These are phyloP conservation scores for Ascocoryne sarcoides DNA, from an alignment of 2,329 filamentous ascomycete genomes.

Conservation along the genomic window DNA sequence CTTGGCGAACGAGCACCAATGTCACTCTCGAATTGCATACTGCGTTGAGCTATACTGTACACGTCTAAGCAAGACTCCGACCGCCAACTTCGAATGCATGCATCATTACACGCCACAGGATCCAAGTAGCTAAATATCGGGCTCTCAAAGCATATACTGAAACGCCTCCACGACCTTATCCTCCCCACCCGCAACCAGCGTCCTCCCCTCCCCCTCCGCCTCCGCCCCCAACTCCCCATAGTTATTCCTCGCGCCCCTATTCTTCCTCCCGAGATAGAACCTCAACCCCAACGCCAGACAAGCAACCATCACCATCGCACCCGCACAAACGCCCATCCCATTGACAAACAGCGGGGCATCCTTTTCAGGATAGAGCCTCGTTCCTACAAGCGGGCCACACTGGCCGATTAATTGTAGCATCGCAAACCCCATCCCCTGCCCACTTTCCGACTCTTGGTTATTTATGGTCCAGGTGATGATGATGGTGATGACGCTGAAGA, in stretches of 20 bases:
- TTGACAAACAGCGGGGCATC: constrained; percentile 40
- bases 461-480: constrained; percentile 86
- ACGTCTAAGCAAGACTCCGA: too few species aligned
- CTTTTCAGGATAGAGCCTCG: constrained; percentile 42
- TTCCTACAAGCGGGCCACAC: constrained; percentile 36
- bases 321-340: constrained; percentile 42
- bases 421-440: constrained; percentile 68
- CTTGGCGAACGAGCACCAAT: too few species aligned
- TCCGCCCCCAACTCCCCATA: neutral
- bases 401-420: constrained; percentile 66
- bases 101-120: too few species aligned
- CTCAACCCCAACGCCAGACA: constrained; percentile 35
- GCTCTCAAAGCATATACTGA: neutral
- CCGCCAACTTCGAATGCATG: too few species aligned
- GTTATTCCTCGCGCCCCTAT: constrained; percentile 8
- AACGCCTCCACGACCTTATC: neutral
- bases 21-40: too few species aligned
- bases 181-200: neutral
- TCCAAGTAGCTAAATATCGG: too few species aligned
- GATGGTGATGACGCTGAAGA: constrained; percentile 76
- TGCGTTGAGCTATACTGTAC: too few species aligned
- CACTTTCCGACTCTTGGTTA: constrained; percentile 62
- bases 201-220: neutral
- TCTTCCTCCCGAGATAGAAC: constrained; percentile 22
- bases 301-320: constrained; percentile 39